A percentile compares a stretch with the other conserved stretches of the same genome.
phyloP scores from a whole-genome alignment of 2,329 filamentous ascomycete genomes.

The Microcyclospora tardicrescens region DNA sequence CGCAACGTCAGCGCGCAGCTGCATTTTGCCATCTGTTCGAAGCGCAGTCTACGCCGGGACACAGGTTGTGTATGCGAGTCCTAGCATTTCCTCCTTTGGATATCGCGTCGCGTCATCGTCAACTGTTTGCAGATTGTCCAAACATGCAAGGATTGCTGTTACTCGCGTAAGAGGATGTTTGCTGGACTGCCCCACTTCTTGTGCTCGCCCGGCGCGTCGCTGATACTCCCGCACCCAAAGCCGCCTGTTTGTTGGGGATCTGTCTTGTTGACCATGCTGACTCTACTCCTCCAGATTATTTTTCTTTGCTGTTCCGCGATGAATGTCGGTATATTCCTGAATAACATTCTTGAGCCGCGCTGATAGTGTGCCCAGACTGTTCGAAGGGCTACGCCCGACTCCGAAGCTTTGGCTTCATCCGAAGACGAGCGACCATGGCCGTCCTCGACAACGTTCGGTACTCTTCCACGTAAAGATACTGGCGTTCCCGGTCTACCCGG shows the following conservation, averaged over 20 bases:
- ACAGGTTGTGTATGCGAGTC: too few species aligned
- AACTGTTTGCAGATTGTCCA: too few species aligned
- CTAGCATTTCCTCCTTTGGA: too few species aligned
- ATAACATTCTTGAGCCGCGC: conserved; percentile 1
- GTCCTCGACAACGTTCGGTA: conserved; percentile 44
- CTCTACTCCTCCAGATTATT: not conserved
- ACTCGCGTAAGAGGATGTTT: too few species aligned
- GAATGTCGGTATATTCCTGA: conserved; percentile 11
- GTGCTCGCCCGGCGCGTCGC: not conserved
- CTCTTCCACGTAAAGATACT: conserved; percentile 17
- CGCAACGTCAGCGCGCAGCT: too few species aligned
- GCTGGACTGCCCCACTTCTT: not conserved
- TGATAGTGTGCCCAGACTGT: conserved; percentile 25
- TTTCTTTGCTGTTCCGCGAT: conserved; percentile 7
- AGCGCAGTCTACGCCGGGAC: too few species aligned
- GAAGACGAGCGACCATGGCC: conserved; percentile 60
- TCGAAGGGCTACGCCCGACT: conserved; percentile 81
- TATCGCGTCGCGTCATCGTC: too few species aligned
- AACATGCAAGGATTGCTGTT: too few species aligned
- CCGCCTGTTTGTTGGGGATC: not conserved
- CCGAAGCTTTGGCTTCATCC: conserved; percentile 82
- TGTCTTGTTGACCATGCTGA: not conserved
- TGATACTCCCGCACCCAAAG: not conserved
- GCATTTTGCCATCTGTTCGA: too few species aligned
- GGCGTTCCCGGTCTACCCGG: conserved; percentile 31